phyloP scores from a whole-genome alignment of 768 basidiomycete species.

The Boletus barrowsii region DNA sequence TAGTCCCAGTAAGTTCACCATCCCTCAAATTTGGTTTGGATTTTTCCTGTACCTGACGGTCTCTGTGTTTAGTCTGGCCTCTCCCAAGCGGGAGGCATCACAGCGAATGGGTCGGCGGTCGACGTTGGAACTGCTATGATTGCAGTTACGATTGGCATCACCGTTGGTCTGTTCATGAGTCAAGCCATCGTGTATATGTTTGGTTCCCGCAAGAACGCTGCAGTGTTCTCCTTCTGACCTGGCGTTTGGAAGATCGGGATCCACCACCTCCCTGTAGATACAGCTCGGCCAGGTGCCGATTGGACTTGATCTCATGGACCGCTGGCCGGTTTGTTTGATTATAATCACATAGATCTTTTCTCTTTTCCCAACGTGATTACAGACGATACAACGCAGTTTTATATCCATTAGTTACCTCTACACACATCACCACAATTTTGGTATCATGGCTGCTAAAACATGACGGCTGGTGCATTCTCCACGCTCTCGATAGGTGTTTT shows the following conservation, averaged over 20 bases:
- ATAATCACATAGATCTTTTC: background rate
- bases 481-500: slow-evolving; percentile 90
- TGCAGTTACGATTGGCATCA: slow-evolving; percentile 87
- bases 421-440: background rate
- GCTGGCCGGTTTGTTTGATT: slow-evolving; percentile 5
- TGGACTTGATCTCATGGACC: background rate
- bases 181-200: slow-evolving; percentile 86
- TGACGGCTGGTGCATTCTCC: slow-evolving; percentile 85
- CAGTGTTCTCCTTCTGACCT: slow-evolving; percentile 74
- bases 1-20: slow-evolving; percentile 68
- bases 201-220: slow-evolving; percentile 78
- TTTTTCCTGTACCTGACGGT: slow-evolving; percentile 1
- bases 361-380: background rate
- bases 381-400: slow-evolving; percentile 1
- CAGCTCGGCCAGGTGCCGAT: background rate
- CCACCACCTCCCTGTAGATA: slow-evolving; percentile 1
- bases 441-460: slow-evolving; percentile 55
- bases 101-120: slow-evolving; percentile 75
- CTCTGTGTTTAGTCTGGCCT: slow-evolving; percentile 60
- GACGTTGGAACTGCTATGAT: slow-evolving; percentile 88
- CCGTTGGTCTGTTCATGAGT: slow-evolving; percentile 85
- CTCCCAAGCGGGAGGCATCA: slow-evolving; percentile 82
- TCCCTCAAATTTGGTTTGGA: background rate
- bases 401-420: slow-evolving; percentile 7
- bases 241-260: background rate